These are phyloP conservation scores for Wickerhamiella spandovensis DNA, from an alignment of 805 yeast species.

Conservation along the genomic window DNA sequence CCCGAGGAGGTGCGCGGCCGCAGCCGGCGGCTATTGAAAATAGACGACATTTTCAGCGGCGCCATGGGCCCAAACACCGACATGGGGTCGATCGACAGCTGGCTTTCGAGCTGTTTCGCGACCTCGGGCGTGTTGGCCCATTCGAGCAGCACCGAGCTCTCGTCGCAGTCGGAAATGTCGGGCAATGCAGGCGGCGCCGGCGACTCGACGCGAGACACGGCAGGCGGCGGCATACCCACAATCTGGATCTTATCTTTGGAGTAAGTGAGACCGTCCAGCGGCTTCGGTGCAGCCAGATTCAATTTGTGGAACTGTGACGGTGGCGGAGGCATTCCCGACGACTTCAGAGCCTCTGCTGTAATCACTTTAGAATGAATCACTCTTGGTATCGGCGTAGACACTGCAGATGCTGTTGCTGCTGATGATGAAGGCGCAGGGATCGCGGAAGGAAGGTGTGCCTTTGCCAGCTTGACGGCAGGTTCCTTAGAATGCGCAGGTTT, in stretches of 20 bases:
- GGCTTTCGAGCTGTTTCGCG: conserved; percentile 34
- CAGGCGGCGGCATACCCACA: neutral
- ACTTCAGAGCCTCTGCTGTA: neutral
- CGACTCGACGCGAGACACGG: neutral
- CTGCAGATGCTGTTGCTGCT: neutral
- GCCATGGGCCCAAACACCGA: conserved; percentile 64
- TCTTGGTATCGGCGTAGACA: neutral
- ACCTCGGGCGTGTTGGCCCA: conserved; percentile 56
- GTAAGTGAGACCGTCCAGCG: neutral
- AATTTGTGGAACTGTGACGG: conserved; percentile 2
- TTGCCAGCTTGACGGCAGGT: too few relatives aligned
- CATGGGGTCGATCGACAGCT: conserved; percentile 45
- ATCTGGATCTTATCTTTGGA: conserved; percentile 3
- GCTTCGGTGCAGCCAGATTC: conserved; percentile 5
- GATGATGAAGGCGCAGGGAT: too few relatives aligned
- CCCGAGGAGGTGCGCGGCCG: conserved; percentile 45
- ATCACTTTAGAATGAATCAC: too few relatives aligned
- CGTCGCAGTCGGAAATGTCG: conserved; percentile 40
- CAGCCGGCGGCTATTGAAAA: conserved; percentile 38
- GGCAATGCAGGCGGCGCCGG: conserved; percentile 13
- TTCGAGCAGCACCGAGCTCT: conserved; percentile 34
- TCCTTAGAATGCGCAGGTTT: too few relatives aligned
- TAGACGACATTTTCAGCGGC: conserved; percentile 53
- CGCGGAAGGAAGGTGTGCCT: too few relatives aligned
- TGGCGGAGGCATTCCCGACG: neutral